Evolutionary conservation across 768 basidiomycete genomes (phyloP), one percentile per base, ranked within the genome.

Genomic region (Amanita inopinata): DNA sequence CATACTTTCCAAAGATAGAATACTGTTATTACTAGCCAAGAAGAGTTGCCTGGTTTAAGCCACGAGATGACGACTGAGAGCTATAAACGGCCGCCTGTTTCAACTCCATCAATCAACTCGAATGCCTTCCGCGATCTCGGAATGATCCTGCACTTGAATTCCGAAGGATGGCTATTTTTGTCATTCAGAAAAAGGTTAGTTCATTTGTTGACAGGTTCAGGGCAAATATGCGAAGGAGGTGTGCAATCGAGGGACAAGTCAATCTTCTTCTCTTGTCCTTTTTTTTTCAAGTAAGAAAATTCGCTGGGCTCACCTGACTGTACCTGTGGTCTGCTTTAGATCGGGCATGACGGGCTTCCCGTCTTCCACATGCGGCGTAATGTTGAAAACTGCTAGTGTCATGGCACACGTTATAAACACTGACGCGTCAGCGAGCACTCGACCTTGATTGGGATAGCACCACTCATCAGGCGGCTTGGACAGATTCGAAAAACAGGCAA

Each of bases 301-400:
- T 31, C 14, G 32, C 12, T 4, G 11, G 24, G 19, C 53, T 23
- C 27, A 67, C 71, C 71, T 73, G 48, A 73, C 69, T 0, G 64
- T 67, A 8, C 72, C 72, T 7, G 64, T 59, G 10, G 64, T 64
- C 5, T 69, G 67, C 11, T 69, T 68, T 0, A 64, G 27, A 33
- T 59, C 56, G 5, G 67, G 66, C 33, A 62, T 62, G 4, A 66
- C 48, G 17, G 51, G 48, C 19, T 48, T 40, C 15, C 53, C 53
- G 32, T 60, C 43, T 23, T 60, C 56, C 5, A 51, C 38, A n/a
- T 44, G 33, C 32, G 61, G 61, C 4, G 57, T 49, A 36, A 71
- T 65, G 46, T 66, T 51, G 49, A 70, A 70, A 5, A 63, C 62
- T 0, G 69, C 61, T n/a, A 71, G 48, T 5, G 63, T 50, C 63